Conservation (phyloP, 371 early-diverging fungal genomes). For the Mortierella sp. region DNA sequence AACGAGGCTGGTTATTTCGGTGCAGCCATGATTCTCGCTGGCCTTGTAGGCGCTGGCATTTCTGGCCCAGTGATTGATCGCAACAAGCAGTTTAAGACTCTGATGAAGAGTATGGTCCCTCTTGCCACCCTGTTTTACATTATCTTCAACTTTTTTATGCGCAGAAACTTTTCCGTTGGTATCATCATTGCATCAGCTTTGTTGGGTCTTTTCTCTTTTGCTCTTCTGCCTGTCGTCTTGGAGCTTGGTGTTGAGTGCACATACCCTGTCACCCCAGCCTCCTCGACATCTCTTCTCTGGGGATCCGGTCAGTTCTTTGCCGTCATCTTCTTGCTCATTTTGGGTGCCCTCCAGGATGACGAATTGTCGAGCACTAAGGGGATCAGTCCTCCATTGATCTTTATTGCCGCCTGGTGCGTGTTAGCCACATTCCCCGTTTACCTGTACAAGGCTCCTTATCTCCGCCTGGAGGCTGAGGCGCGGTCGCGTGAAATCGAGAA, state of each 20-base stretch:
- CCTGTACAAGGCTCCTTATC: constrained; percentile 51
- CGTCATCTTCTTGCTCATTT: constrained; percentile 59
- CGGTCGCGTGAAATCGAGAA: constrained; percentile 22
- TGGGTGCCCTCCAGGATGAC: constrained; percentile 59
- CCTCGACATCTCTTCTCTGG: constrained; percentile 65
- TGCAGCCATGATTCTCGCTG: constrained; percentile 68
- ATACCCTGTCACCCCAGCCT: constrained; percentile 67
- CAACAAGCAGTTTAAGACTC: constrained; percentile 64
- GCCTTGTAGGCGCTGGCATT: constrained; percentile 65
- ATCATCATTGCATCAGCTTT: constrained; percentile 62
- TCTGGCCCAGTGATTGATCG: constrained; percentile 65
- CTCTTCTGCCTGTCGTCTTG: constrained; percentile 64
- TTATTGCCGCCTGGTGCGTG: constrained; percentile 48
- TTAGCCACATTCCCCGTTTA: constrained; percentile 33
- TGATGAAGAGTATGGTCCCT: constrained; percentile 62
- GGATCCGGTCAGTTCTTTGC: constrained; percentile 64
- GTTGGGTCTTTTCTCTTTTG: constrained; percentile 64
- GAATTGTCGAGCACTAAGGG: constrained; percentile 13
- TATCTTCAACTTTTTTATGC: constrained; percentile 63
- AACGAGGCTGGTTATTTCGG: constrained; percentile 70
- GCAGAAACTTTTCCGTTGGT: constrained; percentile 58
- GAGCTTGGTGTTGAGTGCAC: constrained; percentile 70
- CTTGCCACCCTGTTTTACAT: constrained; percentile 63
- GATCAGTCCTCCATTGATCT: constrained; percentile 49
- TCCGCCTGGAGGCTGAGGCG: constrained; percentile 48